These are phyloP conservation scores for Trametes villosa DNA, from an alignment of 768 basidiomycete genomes.

Conservation along the genomic window DNA sequence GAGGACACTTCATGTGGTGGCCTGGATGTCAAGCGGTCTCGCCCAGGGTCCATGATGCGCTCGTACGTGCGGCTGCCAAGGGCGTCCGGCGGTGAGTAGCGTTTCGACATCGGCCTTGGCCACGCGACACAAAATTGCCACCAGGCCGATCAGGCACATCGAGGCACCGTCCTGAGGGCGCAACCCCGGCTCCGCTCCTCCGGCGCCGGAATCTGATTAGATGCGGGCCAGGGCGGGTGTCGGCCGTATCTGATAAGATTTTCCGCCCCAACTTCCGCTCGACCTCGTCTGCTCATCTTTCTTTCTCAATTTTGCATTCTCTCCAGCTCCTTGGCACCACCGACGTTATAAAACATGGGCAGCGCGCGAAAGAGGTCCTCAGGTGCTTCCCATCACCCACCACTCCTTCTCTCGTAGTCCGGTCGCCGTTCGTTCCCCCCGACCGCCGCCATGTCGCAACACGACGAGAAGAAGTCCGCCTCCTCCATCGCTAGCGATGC, in stretches of 20 bases:
- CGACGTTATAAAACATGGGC: not conserved
- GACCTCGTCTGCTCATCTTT: not conserved
- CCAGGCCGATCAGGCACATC: conserved; percentile 1
- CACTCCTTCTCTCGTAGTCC: not conserved
- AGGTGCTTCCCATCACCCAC: not conserved
- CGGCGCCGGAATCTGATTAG: conserved; percentile 5
- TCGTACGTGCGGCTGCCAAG: not conserved
- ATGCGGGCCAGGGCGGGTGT: not conserved
- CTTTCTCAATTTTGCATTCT: not conserved
- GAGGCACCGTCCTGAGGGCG: not conserved
- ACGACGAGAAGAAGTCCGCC: conserved; percentile 2
- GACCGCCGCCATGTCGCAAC: conserved; percentile 10
- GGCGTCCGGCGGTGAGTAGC: not conserved
- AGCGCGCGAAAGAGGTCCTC: not conserved
- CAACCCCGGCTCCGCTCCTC: not conserved
- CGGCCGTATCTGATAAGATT: conserved; percentile 13
- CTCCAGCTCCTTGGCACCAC: not conserved
- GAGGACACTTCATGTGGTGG: too few relatives aligned
- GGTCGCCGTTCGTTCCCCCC: not conserved
- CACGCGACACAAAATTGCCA: not conserved
- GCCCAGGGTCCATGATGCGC: too few relatives aligned
- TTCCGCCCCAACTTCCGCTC: not conserved
- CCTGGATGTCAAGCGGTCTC: too few relatives aligned
- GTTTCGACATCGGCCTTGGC: not conserved
- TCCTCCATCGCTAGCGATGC: conserved; percentile 1